Evolutionary conservation across 2,329 filamentous ascomycete species (phyloP), one percentile per base, ranked within the genome.

Genomic region (Cladosporium sphaerospermum): DNA sequence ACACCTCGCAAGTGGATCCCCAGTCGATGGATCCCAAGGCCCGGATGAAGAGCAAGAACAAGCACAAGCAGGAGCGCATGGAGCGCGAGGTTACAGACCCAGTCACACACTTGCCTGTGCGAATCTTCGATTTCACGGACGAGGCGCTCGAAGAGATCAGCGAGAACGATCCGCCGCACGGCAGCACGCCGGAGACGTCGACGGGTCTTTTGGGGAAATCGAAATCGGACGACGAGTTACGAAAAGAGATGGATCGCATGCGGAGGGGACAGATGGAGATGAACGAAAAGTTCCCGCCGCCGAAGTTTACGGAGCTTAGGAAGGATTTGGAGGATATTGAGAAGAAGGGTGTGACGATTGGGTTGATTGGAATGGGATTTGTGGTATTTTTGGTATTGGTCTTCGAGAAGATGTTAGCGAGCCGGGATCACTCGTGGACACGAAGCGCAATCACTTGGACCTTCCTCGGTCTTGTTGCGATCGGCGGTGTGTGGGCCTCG

Each of bases 1-100:
- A 78, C 54, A 78, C 75, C 2, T 76, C 75, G 1, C 69, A 78
- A 58, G 68, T 67, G 11, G 59, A 62, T 3, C 56, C 69, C 19
- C 59, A 57, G 11, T 66, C 67, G 8, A 34, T 51, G 16, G 69
- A 77, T 53, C 73, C 75, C 1, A 75, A 73, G 60, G 67, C 74
- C 56, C 40, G 48, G 32, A 43, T 19, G 48, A 71, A 73, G 55
- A 59, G 65, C 10, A 73, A 78, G 71, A 76, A 78, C 62, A 73
- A 77, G 54, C 69, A 68, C 54, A 71, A 67, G 43, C 69, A 73
- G 31, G 73, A 77, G 54, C 69, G 73, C 31, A 73, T 75, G 23
- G 75, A 77, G 54, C 72, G 78, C 55, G 76, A 85, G 63, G 85
- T 88, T 44, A 88, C 84, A 1, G 85, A 89, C 62, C 85, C 85